Base-by-base conservation (phyloP, 2,329 filamentous ascomycete species). In the Ceratocystis papillata region DNA sequence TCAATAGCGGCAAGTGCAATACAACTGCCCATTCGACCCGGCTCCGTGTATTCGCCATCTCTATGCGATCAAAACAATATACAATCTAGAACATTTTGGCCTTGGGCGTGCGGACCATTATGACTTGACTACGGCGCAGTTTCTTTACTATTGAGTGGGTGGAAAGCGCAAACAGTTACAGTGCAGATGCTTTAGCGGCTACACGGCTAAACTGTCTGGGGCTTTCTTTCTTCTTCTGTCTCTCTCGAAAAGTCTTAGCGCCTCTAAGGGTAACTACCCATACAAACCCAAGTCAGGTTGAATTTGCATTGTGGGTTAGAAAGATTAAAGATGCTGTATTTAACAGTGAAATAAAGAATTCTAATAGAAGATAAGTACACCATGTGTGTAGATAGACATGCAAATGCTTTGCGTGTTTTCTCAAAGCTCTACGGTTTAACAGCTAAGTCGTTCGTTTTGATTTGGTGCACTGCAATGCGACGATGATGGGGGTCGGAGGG, bases 51-150 rank as follows among this genome's bases (percentile, higher is more conserved):
- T 45, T 45, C 61, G 61, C 61, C 46, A n/a, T 20, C 61, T 63
- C 61, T 63, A 63, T 46, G 61, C 61, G 61, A 63, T 63, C 61
- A 63, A 50, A 45, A 48, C 61, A 20, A 63, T 63, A 17, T 28
- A 48, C 46, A 63, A 48, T 48, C 22, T 30, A 48, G 30, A 41
- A 46, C 8, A 41, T 63, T 59, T 59, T 10, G 20, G 17, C 41
- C 61, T 15, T n/a, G 15, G 30, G 20, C 10, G 8, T 63, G 61
- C 46, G 61, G 46, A 20, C 17, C 22, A 63, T 25, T 25, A 41
- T 10, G 25, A 2, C 41, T n/a, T 22, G 37, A 63, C 44, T 30
- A 48, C 61, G 46, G 61, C 61, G 61, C 61, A 63, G 61, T 63
- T 33, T 63, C 37, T 63, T 50, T 41, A 63, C 46, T 30, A 33